Conservation (phyloP, 805 yeast species). For the Teunomyces pallodes region DNA sequence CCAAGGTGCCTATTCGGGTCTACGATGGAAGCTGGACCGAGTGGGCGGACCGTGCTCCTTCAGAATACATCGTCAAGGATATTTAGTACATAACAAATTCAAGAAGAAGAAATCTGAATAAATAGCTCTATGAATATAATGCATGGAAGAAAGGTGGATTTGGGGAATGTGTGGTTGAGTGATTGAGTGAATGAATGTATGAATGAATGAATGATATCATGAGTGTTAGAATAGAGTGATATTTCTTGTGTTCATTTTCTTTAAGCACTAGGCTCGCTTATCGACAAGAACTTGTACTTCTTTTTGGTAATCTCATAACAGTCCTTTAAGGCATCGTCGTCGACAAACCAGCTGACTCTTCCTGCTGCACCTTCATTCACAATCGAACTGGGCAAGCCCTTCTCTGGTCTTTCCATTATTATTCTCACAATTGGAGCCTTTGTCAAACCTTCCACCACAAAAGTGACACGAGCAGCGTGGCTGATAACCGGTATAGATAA, state of each 20-base stretch:
- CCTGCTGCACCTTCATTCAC: constrained; percentile 98
- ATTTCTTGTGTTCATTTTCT: no score
- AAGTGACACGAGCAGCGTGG: constrained; percentile 88
- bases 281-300: constrained; percentile 59
- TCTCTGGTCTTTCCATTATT: constrained; percentile 95
- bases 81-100: background rate
- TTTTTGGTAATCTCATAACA: constrained; percentile 67
- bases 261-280: constrained; percentile 12
- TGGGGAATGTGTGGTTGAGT: no score
- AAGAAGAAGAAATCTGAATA: background rate
- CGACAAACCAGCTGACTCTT: constrained; percentile 95
- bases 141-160: background rate
- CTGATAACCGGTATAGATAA: constrained; percentile 92
- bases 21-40: constrained; percentile 88
- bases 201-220: background rate
- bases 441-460: constrained; percentile 94
- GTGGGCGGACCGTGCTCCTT: constrained; percentile 75
- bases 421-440: constrained; percentile 90
- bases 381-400: constrained; percentile 89
- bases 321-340: constrained; percentile 84
- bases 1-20: constrained; percentile 37
- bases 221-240: background rate
- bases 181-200: background rate
- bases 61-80: constrained; percentile 47
- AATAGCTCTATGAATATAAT: background rate